Conservation (phyloP, 2,329 filamentous ascomycete genomes). For the Alternaria viburni region DNA sequence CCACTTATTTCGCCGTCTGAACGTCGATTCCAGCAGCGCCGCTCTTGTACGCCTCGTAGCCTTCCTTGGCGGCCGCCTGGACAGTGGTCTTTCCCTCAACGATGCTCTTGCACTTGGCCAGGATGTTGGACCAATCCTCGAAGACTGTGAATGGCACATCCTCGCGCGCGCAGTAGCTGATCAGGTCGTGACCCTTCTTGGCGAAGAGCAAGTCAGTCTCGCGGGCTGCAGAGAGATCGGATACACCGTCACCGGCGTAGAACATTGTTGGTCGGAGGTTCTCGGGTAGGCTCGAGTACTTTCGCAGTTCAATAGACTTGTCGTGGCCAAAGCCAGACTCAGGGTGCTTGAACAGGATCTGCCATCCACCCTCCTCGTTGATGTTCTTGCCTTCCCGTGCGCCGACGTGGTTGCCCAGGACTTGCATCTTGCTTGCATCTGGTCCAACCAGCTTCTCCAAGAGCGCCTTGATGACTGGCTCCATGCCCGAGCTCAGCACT, state of each 20-base stretch:
- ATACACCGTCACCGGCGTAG: conserved; percentile 72
- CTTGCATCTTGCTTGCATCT: conserved; percentile 78
- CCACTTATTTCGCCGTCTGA: conserved; percentile 23
- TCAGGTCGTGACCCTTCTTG: conserved; percentile 87
- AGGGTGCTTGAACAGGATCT: conserved; percentile 81
- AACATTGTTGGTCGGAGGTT: conserved; percentile 79
- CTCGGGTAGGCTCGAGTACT: conserved; percentile 76
- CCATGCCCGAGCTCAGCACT: conserved; percentile 91
- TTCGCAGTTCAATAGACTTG: conserved; percentile 89
- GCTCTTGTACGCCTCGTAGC: conserved; percentile 55
- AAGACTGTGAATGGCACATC: conserved; percentile 88
- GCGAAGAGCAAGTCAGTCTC: conserved; percentile 95
- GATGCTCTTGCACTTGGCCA: conserved; percentile 77
- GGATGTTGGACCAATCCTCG: conserved; percentile 80
- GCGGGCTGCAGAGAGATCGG: conserved; percentile 69
- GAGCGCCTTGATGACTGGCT: conserved; percentile 84
- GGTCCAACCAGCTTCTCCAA: conserved; percentile 82
- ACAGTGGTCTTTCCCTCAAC: conserved; percentile 72
- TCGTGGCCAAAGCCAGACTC: conserved; percentile 94
- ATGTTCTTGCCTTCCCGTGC: conserved; percentile 75
- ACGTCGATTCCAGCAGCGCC: conserved; percentile 49
- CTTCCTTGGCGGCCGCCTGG: conserved; percentile 69
- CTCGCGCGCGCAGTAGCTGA: conserved; percentile 83
- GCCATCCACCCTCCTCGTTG: conserved; percentile 83
- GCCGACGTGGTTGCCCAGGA: conserved; percentile 85